These are phyloP conservation scores for Populus ilicifolia DNA, from an alignment of 345 rosid genomes.

Conservation along the genomic window DNA sequence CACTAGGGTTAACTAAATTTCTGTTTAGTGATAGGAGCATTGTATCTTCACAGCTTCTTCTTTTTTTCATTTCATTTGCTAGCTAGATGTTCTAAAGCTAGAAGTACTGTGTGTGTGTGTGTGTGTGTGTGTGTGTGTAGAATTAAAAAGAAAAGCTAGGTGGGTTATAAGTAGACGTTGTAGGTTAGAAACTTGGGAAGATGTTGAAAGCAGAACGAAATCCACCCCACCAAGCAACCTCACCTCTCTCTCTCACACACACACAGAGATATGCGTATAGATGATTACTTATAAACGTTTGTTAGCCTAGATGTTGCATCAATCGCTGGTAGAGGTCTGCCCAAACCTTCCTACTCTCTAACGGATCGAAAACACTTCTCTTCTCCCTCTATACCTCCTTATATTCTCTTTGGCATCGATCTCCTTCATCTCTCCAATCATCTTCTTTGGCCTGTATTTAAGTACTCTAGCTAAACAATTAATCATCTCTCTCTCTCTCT, in stretches of 20 bases:
- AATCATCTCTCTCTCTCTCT: background rate
- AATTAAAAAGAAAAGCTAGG: constrained; percentile 18
- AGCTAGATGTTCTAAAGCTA: background rate
- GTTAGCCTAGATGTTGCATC: constrained; percentile 80
- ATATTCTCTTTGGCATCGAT: background rate
- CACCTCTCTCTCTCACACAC: constrained; percentile 20
- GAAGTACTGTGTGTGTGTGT: background rate
- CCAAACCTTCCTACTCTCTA: constrained; percentile 53
- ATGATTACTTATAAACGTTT: constrained; percentile 50
- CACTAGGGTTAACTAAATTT: background rate
- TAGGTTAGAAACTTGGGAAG: constrained; percentile 59
- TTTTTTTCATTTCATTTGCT: background rate
- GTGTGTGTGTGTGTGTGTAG: accelerated
- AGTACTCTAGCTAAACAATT: background rate
- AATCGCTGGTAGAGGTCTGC: constrained; percentile 41
- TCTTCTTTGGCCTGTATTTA: background rate
- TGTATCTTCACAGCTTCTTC: background rate
- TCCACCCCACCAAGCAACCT: constrained; percentile 67
- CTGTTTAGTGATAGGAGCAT: background rate
- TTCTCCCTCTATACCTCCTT: background rate
- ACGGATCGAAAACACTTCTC: constrained; percentile 35
- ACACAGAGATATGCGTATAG: background rate
- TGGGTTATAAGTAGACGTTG: constrained; percentile 64
- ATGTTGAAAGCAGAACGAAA: constrained; percentile 84
- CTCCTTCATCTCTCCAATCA: background rate